These are phyloP conservation scores for Hysterium pulicare DNA, from an alignment of 2,329 filamentous ascomycete genomes.

Conservation along the genomic window DNA sequence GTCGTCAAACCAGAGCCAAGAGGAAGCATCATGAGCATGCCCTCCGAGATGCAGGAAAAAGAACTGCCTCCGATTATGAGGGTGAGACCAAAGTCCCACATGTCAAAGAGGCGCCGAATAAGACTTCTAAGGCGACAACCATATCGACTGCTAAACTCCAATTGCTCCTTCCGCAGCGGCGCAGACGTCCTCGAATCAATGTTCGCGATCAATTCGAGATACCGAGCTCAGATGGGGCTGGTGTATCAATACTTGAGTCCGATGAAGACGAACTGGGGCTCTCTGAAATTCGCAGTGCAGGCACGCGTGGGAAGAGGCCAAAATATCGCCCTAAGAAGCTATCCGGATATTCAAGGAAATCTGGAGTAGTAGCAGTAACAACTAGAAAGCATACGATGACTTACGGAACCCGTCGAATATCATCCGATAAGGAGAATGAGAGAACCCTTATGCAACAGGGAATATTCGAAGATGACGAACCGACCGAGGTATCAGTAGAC, in stretches of 20 bases:
- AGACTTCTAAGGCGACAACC: constrained; percentile 18
- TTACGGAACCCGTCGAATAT: constrained; percentile 28
- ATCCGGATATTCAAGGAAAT: neutral
- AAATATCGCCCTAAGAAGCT: neutral
- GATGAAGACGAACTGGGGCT: constrained; percentile 44
- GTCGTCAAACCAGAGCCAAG: constrained; percentile 14
- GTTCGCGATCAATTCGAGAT: constrained; percentile 42
- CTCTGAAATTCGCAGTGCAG: constrained; percentile 17
- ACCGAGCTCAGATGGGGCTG: constrained; percentile 33
- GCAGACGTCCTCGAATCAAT: constrained; percentile 20
- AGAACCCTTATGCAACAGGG: constrained; percentile 13
- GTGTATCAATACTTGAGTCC: constrained; percentile 22
- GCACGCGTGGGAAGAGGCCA: constrained; percentile 17
- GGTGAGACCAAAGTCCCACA: constrained; percentile 15
- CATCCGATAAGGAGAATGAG: constrained; percentile 45
- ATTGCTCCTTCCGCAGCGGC: constrained; percentile 43
- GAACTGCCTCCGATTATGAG: constrained; percentile 16
- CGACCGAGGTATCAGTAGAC: constrained; percentile 25
- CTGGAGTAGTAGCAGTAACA: constrained; percentile 14
- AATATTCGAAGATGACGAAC: constrained; percentile 21
- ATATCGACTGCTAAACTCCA: constrained; percentile 45
- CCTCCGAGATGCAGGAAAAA: constrained; percentile 4
- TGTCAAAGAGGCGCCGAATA: constrained; percentile 18
- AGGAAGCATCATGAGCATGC: constrained; percentile 14
- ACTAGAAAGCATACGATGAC: constrained; percentile 25